phyloP scores from a whole-genome alignment of 495 filamentous ascomycete genomes.

The Talaromyces trachyspermus region DNA sequence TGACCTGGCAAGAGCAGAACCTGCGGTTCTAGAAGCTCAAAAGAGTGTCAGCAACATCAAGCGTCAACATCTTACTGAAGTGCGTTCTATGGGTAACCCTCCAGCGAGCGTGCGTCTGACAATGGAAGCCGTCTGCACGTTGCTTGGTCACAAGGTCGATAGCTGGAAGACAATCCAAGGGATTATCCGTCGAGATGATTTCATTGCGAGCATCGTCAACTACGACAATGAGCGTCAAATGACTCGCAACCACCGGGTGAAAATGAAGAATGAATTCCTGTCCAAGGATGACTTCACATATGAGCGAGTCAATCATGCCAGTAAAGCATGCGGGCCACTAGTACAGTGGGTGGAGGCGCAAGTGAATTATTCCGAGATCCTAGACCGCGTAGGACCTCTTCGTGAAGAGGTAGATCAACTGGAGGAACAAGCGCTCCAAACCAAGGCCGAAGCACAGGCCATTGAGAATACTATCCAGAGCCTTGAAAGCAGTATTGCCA shows the following conservation, averaged over 20 bases:
- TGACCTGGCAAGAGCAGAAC: constrained; percentile 87
- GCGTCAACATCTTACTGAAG: constrained; percentile 91
- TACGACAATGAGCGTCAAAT: constrained; percentile 96
- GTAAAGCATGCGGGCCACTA: constrained; percentile 91
- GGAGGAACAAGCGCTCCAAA: constrained; percentile 83
- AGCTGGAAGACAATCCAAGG: constrained; percentile 87
- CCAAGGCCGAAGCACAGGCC: constrained; percentile 86
- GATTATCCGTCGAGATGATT: constrained; percentile 84
- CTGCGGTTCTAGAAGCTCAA: constrained; percentile 86
- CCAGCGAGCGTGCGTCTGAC: constrained; percentile 85
- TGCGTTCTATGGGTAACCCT: constrained; percentile 90
- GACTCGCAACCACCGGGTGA: constrained; percentile 70
- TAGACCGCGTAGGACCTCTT: constrained; percentile 89
- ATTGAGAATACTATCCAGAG: constrained; percentile 78
- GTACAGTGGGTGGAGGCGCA: constrained; percentile 98
- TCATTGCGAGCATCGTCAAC: constrained; percentile 95
- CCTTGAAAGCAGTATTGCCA: constrained; percentile 84
- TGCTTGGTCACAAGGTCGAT: constrained; percentile 83
- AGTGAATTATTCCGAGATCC: constrained; percentile 93
- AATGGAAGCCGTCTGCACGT: constrained; percentile 87
- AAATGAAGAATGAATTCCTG: constrained; percentile 90
- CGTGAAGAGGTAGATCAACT: constrained; percentile 83
- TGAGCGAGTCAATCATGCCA: constrained; percentile 89
- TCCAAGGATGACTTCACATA: constrained; percentile 92
- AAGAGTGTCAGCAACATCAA: constrained; percentile 98